A percentile compares a stretch with the other conserved stretches of the same genome.
phyloP scores from a whole-genome alignment of 768 basidiomycete species.

The Suillus americanus region DNA sequence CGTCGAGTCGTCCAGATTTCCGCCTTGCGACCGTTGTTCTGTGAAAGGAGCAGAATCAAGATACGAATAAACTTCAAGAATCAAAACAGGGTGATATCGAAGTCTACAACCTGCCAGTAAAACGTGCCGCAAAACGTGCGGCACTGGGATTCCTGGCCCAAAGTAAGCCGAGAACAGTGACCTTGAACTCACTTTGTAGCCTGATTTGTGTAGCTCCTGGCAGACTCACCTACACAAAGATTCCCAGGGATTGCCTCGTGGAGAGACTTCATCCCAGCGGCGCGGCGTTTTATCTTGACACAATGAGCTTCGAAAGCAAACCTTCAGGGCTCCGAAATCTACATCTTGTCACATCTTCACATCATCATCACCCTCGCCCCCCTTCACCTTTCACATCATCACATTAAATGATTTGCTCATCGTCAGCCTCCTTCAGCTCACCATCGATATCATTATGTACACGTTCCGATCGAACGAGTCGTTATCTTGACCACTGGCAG shows the following conservation, averaged over 20 bases:
- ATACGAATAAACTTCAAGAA: constrained; percentile 1
- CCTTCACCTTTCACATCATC: constrained; percentile 5
- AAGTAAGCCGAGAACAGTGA: background rate
- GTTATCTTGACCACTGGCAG: constrained; percentile 6
- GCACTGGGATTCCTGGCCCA: background rate
- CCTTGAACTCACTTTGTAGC: background rate
- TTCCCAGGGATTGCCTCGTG: constrained; percentile 5
- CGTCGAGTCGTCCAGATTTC: constrained; percentile 25
- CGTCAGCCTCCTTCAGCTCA: background rate
- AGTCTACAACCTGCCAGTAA: background rate
- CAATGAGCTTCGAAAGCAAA: constrained; percentile 2
- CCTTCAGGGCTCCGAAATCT: constrained; percentile 1
- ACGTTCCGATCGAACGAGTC: background rate
- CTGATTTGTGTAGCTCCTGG: background rate
- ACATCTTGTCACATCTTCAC: constrained; percentile 1
- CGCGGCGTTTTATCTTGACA: constrained; percentile 3
- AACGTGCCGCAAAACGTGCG: background rate
- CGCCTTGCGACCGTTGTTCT: constrained; percentile 9
- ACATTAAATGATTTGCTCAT: constrained; percentile 1
- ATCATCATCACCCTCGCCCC: background rate
- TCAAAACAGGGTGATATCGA: background rate
- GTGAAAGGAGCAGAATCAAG: constrained; percentile 1
- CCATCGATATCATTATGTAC: background rate
- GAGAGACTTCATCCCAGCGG: constrained; percentile 5
- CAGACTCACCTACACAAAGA: background rate